Evolutionary conservation across 2,329 filamentous ascomycete species (phyloP).

Genomic region (Pseudogymnoascus sp.): DNA sequence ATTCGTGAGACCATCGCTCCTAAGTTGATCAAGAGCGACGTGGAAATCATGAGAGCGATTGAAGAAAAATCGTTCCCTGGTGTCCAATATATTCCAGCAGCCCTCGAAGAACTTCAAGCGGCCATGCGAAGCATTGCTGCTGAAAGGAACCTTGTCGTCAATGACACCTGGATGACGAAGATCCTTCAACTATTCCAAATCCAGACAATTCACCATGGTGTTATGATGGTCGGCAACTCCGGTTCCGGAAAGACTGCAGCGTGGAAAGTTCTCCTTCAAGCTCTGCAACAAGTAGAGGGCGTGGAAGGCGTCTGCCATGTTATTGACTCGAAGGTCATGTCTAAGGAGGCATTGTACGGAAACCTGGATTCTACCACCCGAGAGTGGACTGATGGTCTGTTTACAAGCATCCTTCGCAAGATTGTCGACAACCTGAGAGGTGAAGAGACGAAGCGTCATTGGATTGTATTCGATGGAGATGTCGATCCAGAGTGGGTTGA

Average conservation of each 20-base stretch:
- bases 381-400: conserved; percentile 98
- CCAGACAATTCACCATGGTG: conserved; percentile 94
- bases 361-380: conserved; percentile 92
- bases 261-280: conserved; percentile 87
- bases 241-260: conserved; percentile 95
- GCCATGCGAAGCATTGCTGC: conserved; percentile 76
- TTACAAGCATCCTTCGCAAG: conserved; percentile 94
- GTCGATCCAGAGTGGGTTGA: conserved; percentile 99
- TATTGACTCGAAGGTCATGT: conserved; percentile 99
- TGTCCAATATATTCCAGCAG: conserved; percentile 85
- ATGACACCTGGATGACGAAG: conserved; percentile 95
- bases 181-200: conserved; percentile 96
- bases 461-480: conserved; percentile 99
- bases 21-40: conserved; percentile 89
- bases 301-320: conserved; percentile 93
- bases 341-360: conserved; percentile 94
- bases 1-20: conserved; percentile 96
- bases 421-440: conserved; percentile 98
- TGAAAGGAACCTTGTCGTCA: conserved; percentile 82
- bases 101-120: conserved; percentile 68
- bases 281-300: conserved; percentile 81
- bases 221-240: conserved; percentile 99
- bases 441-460: conserved; percentile 93
- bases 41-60: conserved; percentile 76
- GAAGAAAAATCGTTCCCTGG: conserved; percentile 85